Conservation (phyloP, 768 basidiomycete species). For the Phlegmacium glaucopus region DNA sequence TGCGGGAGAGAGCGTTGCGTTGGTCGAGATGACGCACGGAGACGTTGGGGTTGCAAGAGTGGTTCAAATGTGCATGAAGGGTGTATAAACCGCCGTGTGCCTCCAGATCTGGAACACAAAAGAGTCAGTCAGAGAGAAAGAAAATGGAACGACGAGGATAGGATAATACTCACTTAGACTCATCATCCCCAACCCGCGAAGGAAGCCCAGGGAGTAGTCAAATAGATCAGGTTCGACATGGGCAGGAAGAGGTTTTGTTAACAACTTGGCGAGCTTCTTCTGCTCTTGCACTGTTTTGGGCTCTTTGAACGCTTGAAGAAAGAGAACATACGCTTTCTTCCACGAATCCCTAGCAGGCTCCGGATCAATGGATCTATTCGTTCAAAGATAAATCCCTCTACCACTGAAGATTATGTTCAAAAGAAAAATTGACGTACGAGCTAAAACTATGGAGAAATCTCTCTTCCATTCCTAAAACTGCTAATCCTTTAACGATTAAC, state of each 20-base stretch:
- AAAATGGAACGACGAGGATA: slow-evolving; percentile 3
- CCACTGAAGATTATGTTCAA: slow-evolving; percentile 2
- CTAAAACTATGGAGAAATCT: slow-evolving; percentile 49
- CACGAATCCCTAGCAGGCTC: slow-evolving; percentile 67
- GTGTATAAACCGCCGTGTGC: slow-evolving; percentile 84
- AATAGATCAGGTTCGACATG: slow-evolving; percentile 61
- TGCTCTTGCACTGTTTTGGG: slow-evolving; percentile 48
- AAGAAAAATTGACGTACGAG: slow-evolving; percentile 28
- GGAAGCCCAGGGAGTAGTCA: slow-evolving; percentile 66
- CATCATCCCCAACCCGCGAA: slow-evolving; percentile 72
- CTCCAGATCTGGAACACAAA: slow-evolving; percentile 57
- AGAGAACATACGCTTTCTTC: slow-evolving; percentile 60
- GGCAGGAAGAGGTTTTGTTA: slow-evolving; percentile 45
- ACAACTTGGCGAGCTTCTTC: slow-evolving; percentile 54
- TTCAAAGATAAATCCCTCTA: neutral
- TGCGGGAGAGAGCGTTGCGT: slow-evolving; percentile 64
- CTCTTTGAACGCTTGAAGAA: slow-evolving; percentile 58
- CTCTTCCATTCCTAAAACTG: slow-evolving; percentile 76
- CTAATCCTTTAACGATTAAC: slow-evolving; percentile 56
- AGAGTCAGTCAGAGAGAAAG: neutral
- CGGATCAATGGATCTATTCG: slow-evolving; percentile 15
- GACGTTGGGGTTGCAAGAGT: slow-evolving; percentile 76
- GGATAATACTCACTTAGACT: slow-evolving; percentile 60
- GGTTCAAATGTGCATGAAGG: slow-evolving; percentile 86
- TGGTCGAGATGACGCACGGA: slow-evolving; percentile 76